A percentile compares a stretch with the other conserved stretches of the same genome.
phyloP scores from a whole-genome alignment of 768 basidiomycete species.

The Suillus placidus region DNA sequence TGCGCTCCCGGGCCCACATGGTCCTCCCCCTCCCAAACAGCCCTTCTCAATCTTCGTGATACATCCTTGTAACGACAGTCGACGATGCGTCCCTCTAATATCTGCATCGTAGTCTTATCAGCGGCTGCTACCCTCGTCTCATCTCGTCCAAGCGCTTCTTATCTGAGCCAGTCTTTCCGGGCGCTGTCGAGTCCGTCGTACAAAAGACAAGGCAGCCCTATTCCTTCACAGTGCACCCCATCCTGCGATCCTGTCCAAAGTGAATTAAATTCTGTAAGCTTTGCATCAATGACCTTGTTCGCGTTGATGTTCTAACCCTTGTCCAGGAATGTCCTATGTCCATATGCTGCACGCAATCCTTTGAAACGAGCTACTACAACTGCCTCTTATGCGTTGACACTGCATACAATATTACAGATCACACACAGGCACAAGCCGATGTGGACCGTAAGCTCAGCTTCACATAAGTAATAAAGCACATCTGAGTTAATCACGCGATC shows the following conservation, averaged over 20 bases:
- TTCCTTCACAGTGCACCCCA: conserved; percentile 28
- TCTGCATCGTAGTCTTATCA: conserved; percentile 9
- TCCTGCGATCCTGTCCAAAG: conserved; percentile 26
- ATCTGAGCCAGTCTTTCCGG: conserved; percentile 7
- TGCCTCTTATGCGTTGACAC: conserved; percentile 45
- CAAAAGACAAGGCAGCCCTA: conserved; percentile 19
- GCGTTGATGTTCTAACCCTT: conserved; percentile 12
- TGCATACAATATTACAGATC: conserved; percentile 30
- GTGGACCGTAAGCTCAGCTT: conserved; percentile 38
- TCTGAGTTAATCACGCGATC: not conserved
- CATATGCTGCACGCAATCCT: conserved; percentile 43
- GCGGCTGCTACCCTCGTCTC: conserved; percentile 9
- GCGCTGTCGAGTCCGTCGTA: conserved; percentile 7
- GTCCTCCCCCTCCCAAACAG: not conserved
- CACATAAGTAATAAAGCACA: not conserved
- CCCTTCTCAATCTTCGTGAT: not conserved
- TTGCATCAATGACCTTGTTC: not conserved
- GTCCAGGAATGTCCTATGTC: conserved; percentile 30
- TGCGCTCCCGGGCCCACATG: not conserved
- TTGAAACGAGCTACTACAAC: conserved; percentile 42
- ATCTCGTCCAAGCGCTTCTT: conserved; percentile 12
- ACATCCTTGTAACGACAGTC: not conserved
- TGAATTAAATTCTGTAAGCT: conserved; percentile 28
- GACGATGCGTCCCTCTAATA: conserved; percentile 19
- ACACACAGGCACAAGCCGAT: conserved; percentile 27